These are phyloP conservation scores for Orbilia blumenaviensis DNA, from an alignment of 2,329 filamentous ascomycete species.

Conservation along the genomic window DNA sequence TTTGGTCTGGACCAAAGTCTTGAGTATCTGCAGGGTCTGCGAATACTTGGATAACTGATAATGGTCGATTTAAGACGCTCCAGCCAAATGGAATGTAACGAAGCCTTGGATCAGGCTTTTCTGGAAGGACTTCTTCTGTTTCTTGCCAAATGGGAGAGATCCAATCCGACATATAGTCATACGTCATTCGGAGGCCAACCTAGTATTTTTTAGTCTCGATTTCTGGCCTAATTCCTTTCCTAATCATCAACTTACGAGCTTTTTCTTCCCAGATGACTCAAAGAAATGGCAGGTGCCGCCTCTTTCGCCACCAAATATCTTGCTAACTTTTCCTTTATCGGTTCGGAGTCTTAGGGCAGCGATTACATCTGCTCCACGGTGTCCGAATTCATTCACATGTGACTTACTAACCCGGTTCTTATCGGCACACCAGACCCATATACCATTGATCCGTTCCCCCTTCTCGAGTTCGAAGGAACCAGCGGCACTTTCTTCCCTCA, in stretches of 20 bases:
- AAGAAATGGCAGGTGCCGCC: slow-evolving; percentile 48
- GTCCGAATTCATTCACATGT: slow-evolving; percentile 46
- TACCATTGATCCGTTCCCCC: slow-evolving; percentile 35
- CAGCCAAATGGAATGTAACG: slow-evolving; percentile 46
- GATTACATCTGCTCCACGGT: slow-evolving; percentile 41
- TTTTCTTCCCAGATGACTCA: slow-evolving; percentile 50
- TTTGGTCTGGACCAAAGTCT: slow-evolving; percentile 46
- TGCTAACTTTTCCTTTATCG: slow-evolving; percentile 32
- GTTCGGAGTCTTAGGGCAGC: slow-evolving; percentile 42
- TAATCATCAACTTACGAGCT: slow-evolving; percentile 20
- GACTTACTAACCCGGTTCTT: slow-evolving; percentile 38
- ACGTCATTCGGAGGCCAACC: slow-evolving; percentile 45
- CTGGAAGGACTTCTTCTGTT: slow-evolving; percentile 19
- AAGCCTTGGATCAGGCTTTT: slow-evolving; percentile 36
- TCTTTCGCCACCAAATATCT: slow-evolving; percentile 42
- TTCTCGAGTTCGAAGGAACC: slow-evolving; percentile 47
- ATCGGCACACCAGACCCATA: slow-evolving; percentile 51
- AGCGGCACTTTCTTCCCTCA: slow-evolving; percentile 44
- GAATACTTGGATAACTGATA: slow-evolving; percentile 36
- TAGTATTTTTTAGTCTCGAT: slow-evolving; percentile 13
- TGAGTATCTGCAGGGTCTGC: slow-evolving; percentile 36
- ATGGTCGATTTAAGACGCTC: slow-evolving; percentile 31
- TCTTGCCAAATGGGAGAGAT: slow-evolving; percentile 48
- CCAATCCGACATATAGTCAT: slow-evolving; percentile 52
- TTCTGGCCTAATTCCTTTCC: background rate